Conservation (phyloP, 192 early-diverging fungal genomes). For the Coemansia asiatica region DNA sequence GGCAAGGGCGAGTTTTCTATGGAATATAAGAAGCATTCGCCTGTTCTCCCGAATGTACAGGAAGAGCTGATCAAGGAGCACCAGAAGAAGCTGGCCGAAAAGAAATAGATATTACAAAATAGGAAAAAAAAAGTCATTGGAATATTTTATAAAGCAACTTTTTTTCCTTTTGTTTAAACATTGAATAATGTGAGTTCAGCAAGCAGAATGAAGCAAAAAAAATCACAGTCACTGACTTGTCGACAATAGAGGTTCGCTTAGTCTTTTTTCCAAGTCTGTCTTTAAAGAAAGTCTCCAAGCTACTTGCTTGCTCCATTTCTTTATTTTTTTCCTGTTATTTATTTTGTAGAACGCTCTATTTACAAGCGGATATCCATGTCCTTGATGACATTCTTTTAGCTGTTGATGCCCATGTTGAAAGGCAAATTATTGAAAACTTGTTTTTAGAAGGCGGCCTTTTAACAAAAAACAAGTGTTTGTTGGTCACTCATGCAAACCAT, state of each 20-base stretch:
- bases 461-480: constrained; percentile 23
- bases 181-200: too few species aligned
- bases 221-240: too few species aligned
- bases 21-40: constrained; percentile 89
- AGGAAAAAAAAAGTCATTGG: too few species aligned
- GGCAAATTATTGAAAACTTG: constrained; percentile 31
- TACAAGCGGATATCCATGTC: constrained; percentile 56
- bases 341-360: constrained; percentile 59
- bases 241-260: not conserved
- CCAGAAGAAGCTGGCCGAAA: constrained; percentile 66
- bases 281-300: too few species aligned
- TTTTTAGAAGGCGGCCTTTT: constrained; percentile 26
- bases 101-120: constrained; percentile 30
- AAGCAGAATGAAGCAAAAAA: too few species aligned
- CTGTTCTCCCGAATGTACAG: constrained; percentile 79
- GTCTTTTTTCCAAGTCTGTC: too few species aligned
- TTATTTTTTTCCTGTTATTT: not conserved
- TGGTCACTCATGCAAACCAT: constrained; percentile 46
- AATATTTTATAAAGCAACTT: too few species aligned
- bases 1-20: constrained; percentile 99
- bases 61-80: constrained; percentile 83
- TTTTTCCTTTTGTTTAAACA: not conserved
- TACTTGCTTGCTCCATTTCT: not conserved
- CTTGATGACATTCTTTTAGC: constrained; percentile 36
- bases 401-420: constrained; percentile 31